A percentile compares a stretch with the other conserved stretches of the same genome.
phyloP scores from a whole-genome alignment of 2,329 filamentous ascomycete genomes.

The Pseudogymnoascus sp. region DNA sequence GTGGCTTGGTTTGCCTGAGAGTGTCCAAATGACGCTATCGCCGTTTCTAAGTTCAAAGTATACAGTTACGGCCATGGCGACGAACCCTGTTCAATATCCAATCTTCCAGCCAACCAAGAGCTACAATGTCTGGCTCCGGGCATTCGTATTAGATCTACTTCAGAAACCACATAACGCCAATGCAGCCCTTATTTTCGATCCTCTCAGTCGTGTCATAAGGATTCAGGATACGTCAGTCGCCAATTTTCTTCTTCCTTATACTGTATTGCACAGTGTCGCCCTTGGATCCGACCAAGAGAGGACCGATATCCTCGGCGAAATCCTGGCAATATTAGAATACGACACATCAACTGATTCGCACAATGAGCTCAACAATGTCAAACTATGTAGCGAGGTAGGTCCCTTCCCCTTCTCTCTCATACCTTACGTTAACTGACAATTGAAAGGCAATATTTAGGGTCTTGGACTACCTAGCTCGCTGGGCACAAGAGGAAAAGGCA shows the following conservation, averaged over 20 bases:
- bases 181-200: slow-evolving; percentile 70
- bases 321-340: slow-evolving; percentile 66
- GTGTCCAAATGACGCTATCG: slow-evolving; percentile 71
- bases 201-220: slow-evolving; percentile 73
- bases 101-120: slow-evolving; percentile 59
- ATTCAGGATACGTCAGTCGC: slow-evolving; percentile 81
- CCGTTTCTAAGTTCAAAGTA: slow-evolving; percentile 86
- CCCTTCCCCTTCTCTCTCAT: not conserved
- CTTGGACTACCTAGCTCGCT: slow-evolving; percentile 84
- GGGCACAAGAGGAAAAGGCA: slow-evolving; percentile 63
- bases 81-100: slow-evolving; percentile 55
- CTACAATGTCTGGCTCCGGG: slow-evolving; percentile 76
- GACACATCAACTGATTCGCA: slow-evolving; percentile 42
- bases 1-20: slow-evolving; percentile 73
- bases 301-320: slow-evolving; percentile 61
- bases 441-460: slow-evolving; percentile 75
- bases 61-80: slow-evolving; percentile 56
- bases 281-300: slow-evolving; percentile 60
- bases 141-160: slow-evolving; percentile 74
- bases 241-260: slow-evolving; percentile 82
- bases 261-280: slow-evolving; percentile 75
- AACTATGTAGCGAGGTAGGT: slow-evolving; percentile 77
- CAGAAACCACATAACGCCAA: slow-evolving; percentile 69
- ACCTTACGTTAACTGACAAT: slow-evolving; percentile 20
- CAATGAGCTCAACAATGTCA: slow-evolving; percentile 64